These are phyloP conservation scores for Cunninghamia lanceolata DNA, from an alignment of 75 land plant genomes.

Conservation along the genomic window DNA sequence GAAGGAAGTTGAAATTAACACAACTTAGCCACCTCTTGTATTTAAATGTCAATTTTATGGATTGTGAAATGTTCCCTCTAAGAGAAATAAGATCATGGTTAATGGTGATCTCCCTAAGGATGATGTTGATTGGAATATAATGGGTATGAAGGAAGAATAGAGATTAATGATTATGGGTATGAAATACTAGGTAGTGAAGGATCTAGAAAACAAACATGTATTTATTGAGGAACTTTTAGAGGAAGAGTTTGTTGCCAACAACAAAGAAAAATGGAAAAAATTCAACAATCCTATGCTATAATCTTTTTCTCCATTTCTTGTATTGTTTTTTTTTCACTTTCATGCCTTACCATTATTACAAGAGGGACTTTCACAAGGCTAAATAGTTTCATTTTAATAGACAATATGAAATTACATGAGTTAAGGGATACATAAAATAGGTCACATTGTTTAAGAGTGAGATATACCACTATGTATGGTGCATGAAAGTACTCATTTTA, in stretches of 20 bases:
- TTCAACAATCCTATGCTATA: too few species aligned
- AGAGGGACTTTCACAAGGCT: too few species aligned
- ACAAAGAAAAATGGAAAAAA: too few species aligned
- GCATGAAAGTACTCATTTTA: too few species aligned
- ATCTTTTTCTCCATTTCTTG: too few species aligned
- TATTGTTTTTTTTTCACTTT: too few species aligned
- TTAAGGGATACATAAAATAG: too few species aligned
- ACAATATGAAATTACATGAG: too few species aligned
- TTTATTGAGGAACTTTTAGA: constrained; percentile 96
- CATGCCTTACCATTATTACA: too few species aligned
- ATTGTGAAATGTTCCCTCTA: constrained; percentile 91
- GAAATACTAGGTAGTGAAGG: constrained; percentile 83
- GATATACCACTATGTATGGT: too few species aligned
- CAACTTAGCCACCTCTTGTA: constrained; percentile 78
- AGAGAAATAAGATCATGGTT: constrained; percentile 95
- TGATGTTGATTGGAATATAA: constrained; percentile 80
- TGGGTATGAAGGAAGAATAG: constrained; percentile 76
- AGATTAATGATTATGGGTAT: constrained; percentile 98
- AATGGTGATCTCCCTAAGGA: constrained; percentile 94
- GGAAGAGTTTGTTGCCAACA: constrained; percentile 84
- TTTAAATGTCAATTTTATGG: constrained; percentile 93
- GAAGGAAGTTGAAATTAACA: constrained; percentile 92
- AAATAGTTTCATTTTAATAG: too few species aligned
- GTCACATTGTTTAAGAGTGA: too few species aligned
- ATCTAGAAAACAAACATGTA: constrained; percentile 80